phyloP scores from a whole-genome alignment of 2,329 filamentous ascomycete species.

The Lasiodiplodia theobromae region DNA sequence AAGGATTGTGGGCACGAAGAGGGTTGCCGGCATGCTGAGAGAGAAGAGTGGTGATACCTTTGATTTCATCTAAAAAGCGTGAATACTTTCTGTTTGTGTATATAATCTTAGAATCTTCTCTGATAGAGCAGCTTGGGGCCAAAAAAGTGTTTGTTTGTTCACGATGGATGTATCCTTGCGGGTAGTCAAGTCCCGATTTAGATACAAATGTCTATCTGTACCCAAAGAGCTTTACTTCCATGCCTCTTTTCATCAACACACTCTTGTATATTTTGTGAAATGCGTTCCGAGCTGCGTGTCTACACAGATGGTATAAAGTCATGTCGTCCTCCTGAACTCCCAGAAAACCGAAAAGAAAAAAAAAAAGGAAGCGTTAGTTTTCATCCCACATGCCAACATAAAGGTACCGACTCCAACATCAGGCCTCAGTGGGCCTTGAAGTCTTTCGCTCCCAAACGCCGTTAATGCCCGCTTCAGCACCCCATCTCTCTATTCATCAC shows the following conservation, averaged over 20 bases:
- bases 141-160: neutral
- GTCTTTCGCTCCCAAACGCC: neutral
- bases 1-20: conserved; percentile 80
- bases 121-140: neutral
- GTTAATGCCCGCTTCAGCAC: neutral
- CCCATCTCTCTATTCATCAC: neutral
- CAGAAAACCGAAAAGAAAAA: neutral
- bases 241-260: neutral
- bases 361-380: neutral
- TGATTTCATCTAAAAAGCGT: conserved; percentile 66
- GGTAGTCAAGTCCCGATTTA: neutral
- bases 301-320: neutral
- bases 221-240: neutral
- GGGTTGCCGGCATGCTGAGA: conserved; percentile 82
- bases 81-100: neutral
- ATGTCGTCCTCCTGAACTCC: neutral
- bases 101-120: neutral
- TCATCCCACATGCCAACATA: neutral
- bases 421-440: neutral
- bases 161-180: neutral
- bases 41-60: conserved; percentile 87
- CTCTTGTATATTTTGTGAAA: neutral
- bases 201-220: neutral
- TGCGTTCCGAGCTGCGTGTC: neutral
- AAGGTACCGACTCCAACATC: neutral